Evolutionary conservation across 805 yeast genomes (phyloP).

Genomic region (Osmozyma mogii): DNA sequence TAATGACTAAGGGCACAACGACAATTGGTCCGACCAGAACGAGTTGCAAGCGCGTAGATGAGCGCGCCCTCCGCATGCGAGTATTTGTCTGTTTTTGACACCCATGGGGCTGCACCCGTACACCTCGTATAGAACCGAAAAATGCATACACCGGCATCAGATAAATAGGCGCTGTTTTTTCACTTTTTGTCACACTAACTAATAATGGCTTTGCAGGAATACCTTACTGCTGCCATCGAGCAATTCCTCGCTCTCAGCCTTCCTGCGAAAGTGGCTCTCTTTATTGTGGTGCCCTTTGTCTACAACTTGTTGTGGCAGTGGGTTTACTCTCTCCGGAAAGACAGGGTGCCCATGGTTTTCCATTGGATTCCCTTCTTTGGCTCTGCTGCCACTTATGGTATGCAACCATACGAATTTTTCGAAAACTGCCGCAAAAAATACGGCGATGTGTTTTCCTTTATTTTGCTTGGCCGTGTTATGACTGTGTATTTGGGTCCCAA

Average conservation of each 20-base stretch:
- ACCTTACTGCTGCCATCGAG: constrained; percentile 4
- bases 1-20: no score
- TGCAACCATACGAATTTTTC: constrained; percentile 89
- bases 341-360: constrained; percentile 84
- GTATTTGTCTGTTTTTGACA: no score
- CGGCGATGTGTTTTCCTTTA: constrained; percentile 91
- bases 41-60: no score
- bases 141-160: no score
- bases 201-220: neutral
- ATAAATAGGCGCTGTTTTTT: no score
- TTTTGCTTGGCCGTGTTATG: constrained; percentile 84
- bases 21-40: no score
- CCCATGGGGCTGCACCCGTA: no score
- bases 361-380: constrained; percentile 97
- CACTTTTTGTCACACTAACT: no score
- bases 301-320: constrained; percentile 63
- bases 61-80: no score
- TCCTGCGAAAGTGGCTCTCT: constrained; percentile 21
- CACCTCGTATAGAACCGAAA: no score
- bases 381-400: constrained; percentile 81
- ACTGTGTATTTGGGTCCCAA: constrained; percentile 95
- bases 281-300: constrained; percentile 48
- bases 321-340: constrained; percentile 61
- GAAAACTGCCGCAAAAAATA: constrained; percentile 67
- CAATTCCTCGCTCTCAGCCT: constrained; percentile 19